Base-by-base conservation (phyloP, 306 rosid species). In the Cucurbita argyrosperma region DNA sequence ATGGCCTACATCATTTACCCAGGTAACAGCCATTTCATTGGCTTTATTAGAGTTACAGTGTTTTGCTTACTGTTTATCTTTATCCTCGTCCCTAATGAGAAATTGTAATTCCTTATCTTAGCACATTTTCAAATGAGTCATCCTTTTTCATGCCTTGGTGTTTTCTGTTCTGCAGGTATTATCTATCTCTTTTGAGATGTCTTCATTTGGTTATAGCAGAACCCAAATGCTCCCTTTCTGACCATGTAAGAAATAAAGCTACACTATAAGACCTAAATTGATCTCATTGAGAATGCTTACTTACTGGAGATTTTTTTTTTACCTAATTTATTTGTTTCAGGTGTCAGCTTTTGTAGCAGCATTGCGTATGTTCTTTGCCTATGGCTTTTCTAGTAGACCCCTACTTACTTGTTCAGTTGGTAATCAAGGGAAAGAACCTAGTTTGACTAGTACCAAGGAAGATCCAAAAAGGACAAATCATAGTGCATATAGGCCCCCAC, bases 401-500 rank as follows among this genome's bases (percentile, higher is more conserved):
- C 81, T 84, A 49, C 81, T 70, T 76, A 26, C 83, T 11, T 68
- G 53, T 75, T 81, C 82, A 47, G 77, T 42, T 80, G 87, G 76
- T 80, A 74, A 69, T 40, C 79, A 70, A 71, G 81, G 87, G 77
- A 86, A 70, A 82, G 86, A 79, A 56, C 75, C 61, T 74, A 49
- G 63, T 79, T 45, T 64, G 37, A 45, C 18, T 39, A 81, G 71
- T 71, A 78, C 78, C 42, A 74, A 70, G 79, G 90, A 84, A 74
- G 83, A 85, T 47, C 85, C 79, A 65, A 84, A 81, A 81, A 87
- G 58, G 71, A 76, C 81, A 19, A 74, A 79, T 57, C 52, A 5
- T 78, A 69, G 82, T 77, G 84, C 82, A 60, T 94, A 94, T 80
- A 87, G 90, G 83, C 97, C 97, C 76, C 99, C 99, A 52, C 99